Conservation (phyloP, 139 green algal genomes). For the Chlorella sp. region DNA sequence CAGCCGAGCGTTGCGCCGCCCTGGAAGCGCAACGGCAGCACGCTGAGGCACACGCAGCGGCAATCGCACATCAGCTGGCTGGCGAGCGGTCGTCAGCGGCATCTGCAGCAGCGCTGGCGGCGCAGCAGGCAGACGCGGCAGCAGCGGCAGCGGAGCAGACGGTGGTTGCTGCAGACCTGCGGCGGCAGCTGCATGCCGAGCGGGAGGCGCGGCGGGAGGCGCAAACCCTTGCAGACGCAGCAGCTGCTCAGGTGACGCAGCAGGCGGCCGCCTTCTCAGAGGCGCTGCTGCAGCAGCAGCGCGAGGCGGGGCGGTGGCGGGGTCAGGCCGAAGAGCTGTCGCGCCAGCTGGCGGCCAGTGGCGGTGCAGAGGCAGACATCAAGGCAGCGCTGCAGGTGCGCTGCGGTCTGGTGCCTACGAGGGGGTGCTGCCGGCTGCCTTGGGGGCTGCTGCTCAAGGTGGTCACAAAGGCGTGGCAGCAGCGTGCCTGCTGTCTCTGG, state of each 20-base stretch:
- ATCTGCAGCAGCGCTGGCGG: neutral
- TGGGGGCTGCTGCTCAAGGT: too few relatives aligned
- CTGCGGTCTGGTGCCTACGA: neutral
- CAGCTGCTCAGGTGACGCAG: neutral
- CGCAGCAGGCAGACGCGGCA: neutral
- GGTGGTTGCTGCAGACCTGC: constrained; percentile 11
- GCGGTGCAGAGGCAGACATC: neutral
- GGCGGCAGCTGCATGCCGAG: constrained; percentile 11
- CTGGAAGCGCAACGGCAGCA: neutral
- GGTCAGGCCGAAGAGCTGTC: neutral
- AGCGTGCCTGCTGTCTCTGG: too few relatives aligned
- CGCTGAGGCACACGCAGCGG: neutral
- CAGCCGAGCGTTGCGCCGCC: neutral
- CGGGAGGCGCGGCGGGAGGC: neutral
- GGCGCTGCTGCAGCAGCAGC: constrained; percentile 31
- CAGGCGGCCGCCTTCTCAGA: constrained; percentile 22
- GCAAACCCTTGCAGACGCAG: constrained; percentile 1
- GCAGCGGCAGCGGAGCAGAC: neutral
- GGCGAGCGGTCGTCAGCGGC: neutral
- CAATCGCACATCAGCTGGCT: neutral
- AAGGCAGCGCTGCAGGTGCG: constrained; percentile 20
- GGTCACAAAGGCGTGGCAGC: too few relatives aligned
- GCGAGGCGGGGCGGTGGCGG: constrained; percentile 3
- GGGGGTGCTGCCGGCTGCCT: too few relatives aligned
- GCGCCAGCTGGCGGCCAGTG: neutral